phyloP scores from a whole-genome alignment of 225 moss, liverwort and hornwort species.

The Polytrichum formosum region DNA sequence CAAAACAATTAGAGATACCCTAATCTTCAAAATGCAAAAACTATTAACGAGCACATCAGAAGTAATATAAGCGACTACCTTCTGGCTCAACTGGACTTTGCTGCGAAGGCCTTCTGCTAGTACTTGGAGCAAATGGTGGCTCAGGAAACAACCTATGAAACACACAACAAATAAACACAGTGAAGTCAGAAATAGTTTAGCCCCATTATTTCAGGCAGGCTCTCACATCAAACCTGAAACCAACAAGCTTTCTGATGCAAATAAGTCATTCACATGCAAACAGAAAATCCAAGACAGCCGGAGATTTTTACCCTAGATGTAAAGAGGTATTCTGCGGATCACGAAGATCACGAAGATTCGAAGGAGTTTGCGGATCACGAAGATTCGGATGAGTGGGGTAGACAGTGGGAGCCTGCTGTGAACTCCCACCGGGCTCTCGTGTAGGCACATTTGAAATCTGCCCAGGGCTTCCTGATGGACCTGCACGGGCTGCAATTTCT shows the following conservation, averaged over 20 bases:
- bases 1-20: too few relatives aligned
- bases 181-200: neutral
- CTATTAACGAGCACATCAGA: too few relatives aligned
- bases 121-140: constrained; percentile 43
- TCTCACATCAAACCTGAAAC: neutral
- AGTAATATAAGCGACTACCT: constrained; percentile 17
- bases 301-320: constrained; percentile 65
- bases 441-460: constrained; percentile 41
- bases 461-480: constrained; percentile 53
- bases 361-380: constrained; percentile 79
- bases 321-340: constrained; percentile 88
- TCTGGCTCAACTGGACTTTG: constrained; percentile 52
- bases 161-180: neutral
- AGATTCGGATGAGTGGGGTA: constrained; percentile 76
- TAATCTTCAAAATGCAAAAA: too few relatives aligned
- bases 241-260: neutral
- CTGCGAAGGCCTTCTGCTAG: constrained; percentile 62
- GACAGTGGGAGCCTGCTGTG: constrained; percentile 55
- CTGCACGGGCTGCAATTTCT: constrained; percentile 56
- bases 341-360: constrained; percentile 61
- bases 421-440: constrained; percentile 56
- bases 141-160: constrained; percentile 46
- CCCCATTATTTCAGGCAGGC: neutral
- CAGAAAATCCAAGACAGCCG: neutral
- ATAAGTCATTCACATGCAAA: neutral